Evolutionary conservation across 768 basidiomycete species (phyloP).

Genomic region (Suillus luteus): DNA sequence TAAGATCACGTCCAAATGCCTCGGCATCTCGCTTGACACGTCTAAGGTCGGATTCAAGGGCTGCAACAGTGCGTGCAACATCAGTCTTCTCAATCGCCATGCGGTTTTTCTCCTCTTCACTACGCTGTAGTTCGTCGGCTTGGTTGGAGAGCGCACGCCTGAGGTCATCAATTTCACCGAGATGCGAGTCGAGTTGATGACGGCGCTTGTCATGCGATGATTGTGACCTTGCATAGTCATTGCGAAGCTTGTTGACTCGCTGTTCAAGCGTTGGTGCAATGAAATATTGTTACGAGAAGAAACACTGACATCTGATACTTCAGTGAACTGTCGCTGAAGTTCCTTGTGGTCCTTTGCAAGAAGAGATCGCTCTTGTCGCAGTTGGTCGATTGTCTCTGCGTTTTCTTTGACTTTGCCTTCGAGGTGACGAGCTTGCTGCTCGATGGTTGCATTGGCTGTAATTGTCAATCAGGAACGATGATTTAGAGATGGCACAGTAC

Average conservation of each 20-base stretch:
- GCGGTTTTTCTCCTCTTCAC: conserved; percentile 64
- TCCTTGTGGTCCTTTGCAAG: conserved; percentile 71
- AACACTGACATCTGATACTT: conserved; percentile 64
- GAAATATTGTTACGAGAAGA: background rate
- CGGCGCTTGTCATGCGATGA: conserved; percentile 70
- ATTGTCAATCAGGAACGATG: conserved; percentile 18
- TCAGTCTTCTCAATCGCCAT: conserved; percentile 63
- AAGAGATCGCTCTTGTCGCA: conserved; percentile 75
- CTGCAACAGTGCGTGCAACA: conserved; percentile 64
- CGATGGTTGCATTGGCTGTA: conserved; percentile 63
- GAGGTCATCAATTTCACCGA: conserved; percentile 77
- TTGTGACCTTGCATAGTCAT: conserved; percentile 61
- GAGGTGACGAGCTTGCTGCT: conserved; percentile 72
- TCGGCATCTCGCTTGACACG: conserved; percentile 79
- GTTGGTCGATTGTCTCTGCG: conserved; percentile 64
- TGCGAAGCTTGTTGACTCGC: conserved; percentile 63
- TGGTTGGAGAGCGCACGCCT: conserved; percentile 63
- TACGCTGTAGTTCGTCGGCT: conserved; percentile 60
- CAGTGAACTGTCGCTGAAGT: conserved; percentile 66
- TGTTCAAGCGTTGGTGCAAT: conserved; percentile 24
- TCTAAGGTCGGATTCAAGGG: conserved; percentile 70
- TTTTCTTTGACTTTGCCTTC: conserved; percentile 72
- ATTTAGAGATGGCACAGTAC: conserved; percentile 18
- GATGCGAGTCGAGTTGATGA: conserved; percentile 71
- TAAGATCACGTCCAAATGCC: conserved; percentile 76